Percentiles rank a stretch among this genome's conserved stretches.
phyloP scores from a whole-genome alignment of 495 filamentous ascomycete genomes.

The Podospora pseudocomata region DNA sequence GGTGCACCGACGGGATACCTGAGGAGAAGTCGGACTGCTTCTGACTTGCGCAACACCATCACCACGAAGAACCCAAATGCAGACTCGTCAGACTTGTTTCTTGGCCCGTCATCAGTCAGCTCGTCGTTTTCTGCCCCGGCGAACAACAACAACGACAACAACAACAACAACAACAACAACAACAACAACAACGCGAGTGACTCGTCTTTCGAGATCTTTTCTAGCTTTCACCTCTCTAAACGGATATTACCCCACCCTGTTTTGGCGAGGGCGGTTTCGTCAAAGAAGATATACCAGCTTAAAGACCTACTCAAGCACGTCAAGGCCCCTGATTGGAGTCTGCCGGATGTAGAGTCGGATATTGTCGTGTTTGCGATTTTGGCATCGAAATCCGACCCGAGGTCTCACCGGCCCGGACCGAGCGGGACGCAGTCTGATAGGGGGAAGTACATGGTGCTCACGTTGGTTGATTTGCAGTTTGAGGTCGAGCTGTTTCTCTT shows the following conservation, averaged over 20 bases:
- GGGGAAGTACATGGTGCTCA: conserved; percentile 87
- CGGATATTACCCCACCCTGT: conserved; percentile 80
- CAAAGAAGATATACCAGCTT: conserved; percentile 72
- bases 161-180: conserved; percentile 7
- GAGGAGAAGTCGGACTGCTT: not conserved
- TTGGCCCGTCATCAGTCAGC: not conserved
- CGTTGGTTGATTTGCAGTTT: conserved; percentile 83
- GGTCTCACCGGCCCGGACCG: conserved; percentile 58
- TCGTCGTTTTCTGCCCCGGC: conserved; percentile 7
- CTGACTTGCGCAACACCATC: conserved; percentile 8
- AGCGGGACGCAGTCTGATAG: conserved; percentile 51
- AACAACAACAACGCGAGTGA: conserved; percentile 13
- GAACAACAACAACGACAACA: not conserved
- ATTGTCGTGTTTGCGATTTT: conserved; percentile 84
- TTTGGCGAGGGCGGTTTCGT: conserved; percentile 67
- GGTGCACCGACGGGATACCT: conserved; percentile 27
- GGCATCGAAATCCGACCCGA: conserved; percentile 79
- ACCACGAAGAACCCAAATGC: not conserved
- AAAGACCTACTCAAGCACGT: conserved; percentile 79
- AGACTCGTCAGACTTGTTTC: not conserved
- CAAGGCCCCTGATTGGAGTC: conserved; percentile 77
- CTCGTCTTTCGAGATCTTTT: conserved; percentile 77
- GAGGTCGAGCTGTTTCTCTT: conserved; percentile 91
- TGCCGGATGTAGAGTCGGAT: conserved; percentile 81
- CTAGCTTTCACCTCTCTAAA: conserved; percentile 76